Evolutionary conservation across 371 early-diverging fungal genomes (phyloP), one percentile per base, ranked within the genome.

Genomic region (Fennellomyces sp.): DNA sequence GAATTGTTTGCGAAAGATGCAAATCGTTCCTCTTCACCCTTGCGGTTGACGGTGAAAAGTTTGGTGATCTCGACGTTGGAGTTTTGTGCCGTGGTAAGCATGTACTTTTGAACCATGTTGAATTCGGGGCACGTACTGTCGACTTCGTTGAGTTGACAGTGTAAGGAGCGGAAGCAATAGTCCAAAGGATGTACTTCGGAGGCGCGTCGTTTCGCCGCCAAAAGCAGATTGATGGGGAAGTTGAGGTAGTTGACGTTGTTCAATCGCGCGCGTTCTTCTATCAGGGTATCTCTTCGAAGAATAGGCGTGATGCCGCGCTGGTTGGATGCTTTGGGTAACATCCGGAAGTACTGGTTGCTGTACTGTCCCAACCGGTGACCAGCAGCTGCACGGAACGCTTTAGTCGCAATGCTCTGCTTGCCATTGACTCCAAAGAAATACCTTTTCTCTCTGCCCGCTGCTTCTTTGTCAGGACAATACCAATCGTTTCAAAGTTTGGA

Each of bases 161-260:
- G 49, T 2, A 87, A 60, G 0, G 84, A 58, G 1, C 67, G 64
- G 42, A 69, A 78, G 5, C 79, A 69, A 63, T 87, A 87, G 56
- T 87, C 84, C 6, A 82, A 45, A 1, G 87, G 87, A 53, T 83
- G 64, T 12, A 70, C 61, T 15, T 55, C 60, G 0, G 60, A 52
- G 23, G 64, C 31, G 17, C 64, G 70, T 49, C 75, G 74, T 38
- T 81, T 72, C 2, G 88, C 83, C 5, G 82, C 86, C 11, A 88
- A 64, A 19, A 84, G 56, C 2, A 86, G 68, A 58, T 80, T 79
- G 33, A 74, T 62, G 5, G 81, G 71, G 50, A 80, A 76, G 11
- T 77, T 80, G 60, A 85, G 66, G 58, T 88, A 83, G 27, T 56
- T 58, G 17, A 78, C 33, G 52, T 75, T 71, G 13, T 63, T 62